Conservation (phyloP, 2,329 filamentous ascomycete species). For the Alternaria sp. region DNA sequence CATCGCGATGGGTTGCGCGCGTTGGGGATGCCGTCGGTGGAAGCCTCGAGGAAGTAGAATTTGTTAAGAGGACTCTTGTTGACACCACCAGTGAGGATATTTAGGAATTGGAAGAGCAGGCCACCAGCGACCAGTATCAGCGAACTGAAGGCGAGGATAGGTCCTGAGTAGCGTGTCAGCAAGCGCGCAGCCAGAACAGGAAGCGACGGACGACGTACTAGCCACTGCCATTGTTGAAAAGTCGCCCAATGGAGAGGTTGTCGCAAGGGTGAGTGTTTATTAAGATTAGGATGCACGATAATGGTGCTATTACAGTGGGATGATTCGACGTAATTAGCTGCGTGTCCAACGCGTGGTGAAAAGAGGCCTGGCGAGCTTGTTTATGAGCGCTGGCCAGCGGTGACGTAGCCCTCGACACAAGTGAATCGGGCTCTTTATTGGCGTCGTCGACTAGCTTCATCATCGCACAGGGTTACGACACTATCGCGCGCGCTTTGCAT, state of each 20-base stretch:
- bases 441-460: slow-evolving; percentile 18
- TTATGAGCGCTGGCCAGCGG: slow-evolving; percentile 26
- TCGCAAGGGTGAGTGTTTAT: slow-evolving; percentile 6
- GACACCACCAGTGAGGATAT: slow-evolving; percentile 68
- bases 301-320: slow-evolving; percentile 7
- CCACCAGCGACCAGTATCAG: slow-evolving; percentile 69
- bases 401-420: slow-evolving; percentile 24
- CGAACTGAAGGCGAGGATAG: slow-evolving; percentile 63
- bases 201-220: slow-evolving; percentile 23
- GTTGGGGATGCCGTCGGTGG: slow-evolving; percentile 72
- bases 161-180: slow-evolving; percentile 54
- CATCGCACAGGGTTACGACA: slow-evolving; percentile 18
- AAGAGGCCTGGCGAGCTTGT: slow-evolving; percentile 21
- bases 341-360: not conserved
- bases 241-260: not conserved
- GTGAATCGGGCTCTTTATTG: slow-evolving; percentile 10
- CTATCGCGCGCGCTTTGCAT: slow-evolving; percentile 24
- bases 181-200: not conserved
- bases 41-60: slow-evolving; percentile 86
- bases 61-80: slow-evolving; percentile 68
- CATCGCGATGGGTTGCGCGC: slow-evolving; percentile 72
- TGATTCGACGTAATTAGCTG: slow-evolving; percentile 13
- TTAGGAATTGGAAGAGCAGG: slow-evolving; percentile 70
- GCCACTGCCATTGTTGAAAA: slow-evolving; percentile 22
- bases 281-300: slow-evolving; percentile 21